Percentiles rank a stretch among this genome's conserved stretches.
These are phyloP conservation scores for Fusarium verticillioides DNA, from an alignment of 2,329 filamentous ascomycete species.

Conservation along the genomic window DNA sequence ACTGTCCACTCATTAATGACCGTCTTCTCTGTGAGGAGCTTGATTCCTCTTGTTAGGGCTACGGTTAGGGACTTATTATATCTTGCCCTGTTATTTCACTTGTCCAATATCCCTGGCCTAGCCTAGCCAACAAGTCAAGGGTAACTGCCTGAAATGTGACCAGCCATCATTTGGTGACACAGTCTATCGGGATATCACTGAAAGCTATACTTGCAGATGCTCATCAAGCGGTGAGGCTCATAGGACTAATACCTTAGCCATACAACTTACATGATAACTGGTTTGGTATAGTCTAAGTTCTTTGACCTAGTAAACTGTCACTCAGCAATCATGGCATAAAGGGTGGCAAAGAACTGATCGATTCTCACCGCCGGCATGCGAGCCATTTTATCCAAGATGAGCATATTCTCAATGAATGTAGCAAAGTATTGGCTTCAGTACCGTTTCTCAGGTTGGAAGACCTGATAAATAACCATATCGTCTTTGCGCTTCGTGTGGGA, in stretches of 20 bases:
- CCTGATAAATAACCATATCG: neutral
- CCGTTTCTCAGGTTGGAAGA: neutral
- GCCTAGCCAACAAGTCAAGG: neutral
- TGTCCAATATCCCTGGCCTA: neutral
- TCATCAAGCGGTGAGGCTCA: neutral
- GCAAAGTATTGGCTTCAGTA: neutral
- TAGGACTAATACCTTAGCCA: rapidly evolving
- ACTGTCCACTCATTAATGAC: neutral
- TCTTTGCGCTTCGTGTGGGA: neutral
- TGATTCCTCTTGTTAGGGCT: neutral
- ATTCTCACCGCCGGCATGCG: neutral
- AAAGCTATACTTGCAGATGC: neutral
- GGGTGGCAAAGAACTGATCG: neutral
- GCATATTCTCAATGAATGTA: too few species aligned
- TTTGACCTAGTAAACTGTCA: too few species aligned
- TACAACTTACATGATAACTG: too few species aligned
- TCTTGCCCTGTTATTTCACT: neutral
- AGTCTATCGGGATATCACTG: neutral
- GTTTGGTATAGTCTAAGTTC: too few species aligned
- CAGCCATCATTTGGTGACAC: neutral
- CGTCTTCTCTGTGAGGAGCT: neutral
- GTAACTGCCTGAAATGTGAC: neutral
- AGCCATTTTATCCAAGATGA: neutral
- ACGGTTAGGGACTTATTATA: neutral
- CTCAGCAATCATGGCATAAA: neutral